Base-by-base conservation (phyloP, 208 protist genomes). In the Wallacemonas sp. region DNA sequence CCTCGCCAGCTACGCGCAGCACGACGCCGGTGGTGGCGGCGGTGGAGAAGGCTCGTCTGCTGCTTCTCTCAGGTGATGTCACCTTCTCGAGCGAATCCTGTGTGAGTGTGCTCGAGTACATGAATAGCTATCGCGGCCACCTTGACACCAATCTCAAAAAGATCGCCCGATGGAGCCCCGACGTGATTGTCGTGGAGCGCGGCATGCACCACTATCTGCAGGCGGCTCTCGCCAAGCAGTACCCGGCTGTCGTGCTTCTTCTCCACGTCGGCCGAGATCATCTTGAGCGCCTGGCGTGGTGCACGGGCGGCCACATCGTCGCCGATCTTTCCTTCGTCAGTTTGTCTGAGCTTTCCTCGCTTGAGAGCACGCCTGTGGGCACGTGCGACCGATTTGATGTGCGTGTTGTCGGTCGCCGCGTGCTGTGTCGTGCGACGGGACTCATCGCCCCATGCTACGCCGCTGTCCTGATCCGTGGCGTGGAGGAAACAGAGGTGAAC, bases 141-240 rank as follows among this genome's bases (percentile, higher is more conserved):
- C 70, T 92, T 11, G 81, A 92, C 54, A 91, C 85, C 49, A 70
- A 88, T 11, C 87, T 80, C 52, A 76, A 90, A 54, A 82, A 87
- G n/a, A 87, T 95, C 24, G 27, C 61, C 5, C 61, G 81, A 41
- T 88, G 79, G 79, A 55, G 56, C 9, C 84, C 90, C 1, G 76
- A 82, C 19, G 74, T 95, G 1, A 81, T 95, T 48, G 82, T 92
- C 23, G 80, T 90, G 21, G 81, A 90, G 57, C 74, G 85, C 8
- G 71, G 74, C 49, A 87, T 93, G 84, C 85, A 95, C 65, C 84
- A 93, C 67, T 87, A 87, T 64, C 69, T 95, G 55, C 81, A 84
- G 29, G 55, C 76, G 30, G 71, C 63, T 27, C 80, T 92, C 43
- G 47, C 79, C 49, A 33, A 78, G 27, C 55, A 79, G 26, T 78